A percentile compares a stretch with the other conserved stretches of the same genome.
Conservation (phyloP, 371 early-diverging fungal species). For the Lichtheimia corymbifera region DNA sequence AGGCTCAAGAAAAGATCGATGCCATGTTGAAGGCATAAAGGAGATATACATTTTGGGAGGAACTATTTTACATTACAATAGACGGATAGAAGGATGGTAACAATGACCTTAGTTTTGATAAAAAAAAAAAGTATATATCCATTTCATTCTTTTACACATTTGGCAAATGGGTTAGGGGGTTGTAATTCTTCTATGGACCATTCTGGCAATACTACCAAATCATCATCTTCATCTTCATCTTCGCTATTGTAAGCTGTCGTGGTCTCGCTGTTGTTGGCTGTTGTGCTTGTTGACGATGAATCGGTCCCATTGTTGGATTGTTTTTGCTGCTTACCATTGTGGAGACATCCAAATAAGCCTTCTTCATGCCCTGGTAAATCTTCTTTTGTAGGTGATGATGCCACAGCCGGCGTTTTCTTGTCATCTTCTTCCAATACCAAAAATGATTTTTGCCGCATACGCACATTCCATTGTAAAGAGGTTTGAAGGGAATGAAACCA, state of each 20-base stretch:
- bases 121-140: too few species aligned
- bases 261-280: neutral
- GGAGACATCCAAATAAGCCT: conserved; percentile 3
- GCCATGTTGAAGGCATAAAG: conserved; percentile 51
- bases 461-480: conserved; percentile 84
- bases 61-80: neutral
- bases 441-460: conserved; percentile 57
- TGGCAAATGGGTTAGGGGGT: neutral
- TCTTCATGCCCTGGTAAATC: neutral
- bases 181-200: conserved; percentile 4
- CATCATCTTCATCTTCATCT: neutral
- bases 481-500: conserved; percentile 81
- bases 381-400: too few species aligned
- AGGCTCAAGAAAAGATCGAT: conserved; percentile 84
- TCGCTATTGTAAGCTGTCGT: neutral
- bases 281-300: too few species aligned
- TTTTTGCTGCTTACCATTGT: neutral
- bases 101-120: too few species aligned
- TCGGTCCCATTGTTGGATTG: too few species aligned
- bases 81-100: too few species aligned
- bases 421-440: conserved; percentile 8
- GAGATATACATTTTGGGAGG: neutral
- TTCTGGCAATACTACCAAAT: neutral
- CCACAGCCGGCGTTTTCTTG: too few species aligned
- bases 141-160: too few species aligned